phyloP scores from a whole-genome alignment of 139 green algal genomes.

The Astrephomene gubernaculifera region DNA sequence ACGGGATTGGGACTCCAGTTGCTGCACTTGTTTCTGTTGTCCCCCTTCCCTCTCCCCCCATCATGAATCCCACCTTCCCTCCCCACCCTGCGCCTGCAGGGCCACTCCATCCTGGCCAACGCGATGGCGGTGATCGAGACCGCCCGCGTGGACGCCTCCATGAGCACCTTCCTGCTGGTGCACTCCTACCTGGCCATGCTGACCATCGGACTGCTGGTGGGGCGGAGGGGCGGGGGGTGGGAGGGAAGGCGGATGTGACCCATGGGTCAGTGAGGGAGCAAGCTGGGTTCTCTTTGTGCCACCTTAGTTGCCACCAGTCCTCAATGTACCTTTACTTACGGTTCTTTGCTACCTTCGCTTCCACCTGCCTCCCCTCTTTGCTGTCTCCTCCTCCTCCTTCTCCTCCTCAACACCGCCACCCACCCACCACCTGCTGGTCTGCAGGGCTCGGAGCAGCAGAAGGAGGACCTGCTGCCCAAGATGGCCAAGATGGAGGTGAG shows the following conservation, averaged over 20 bases:
- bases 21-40: too few relatives aligned
- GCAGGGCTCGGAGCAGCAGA: slow-evolving; percentile 91
- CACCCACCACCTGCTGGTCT: neutral
- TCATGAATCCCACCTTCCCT: neutral
- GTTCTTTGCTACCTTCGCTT: too few relatives aligned
- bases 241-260: too few relatives aligned
- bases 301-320: too few relatives aligned
- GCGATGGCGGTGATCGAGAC: slow-evolving; percentile 88
- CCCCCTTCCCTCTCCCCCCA: neutral
- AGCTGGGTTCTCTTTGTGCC: too few relatives aligned
- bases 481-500: slow-evolving; percentile 72
- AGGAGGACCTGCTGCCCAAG: slow-evolving; percentile 83
- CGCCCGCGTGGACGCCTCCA: slow-evolving; percentile 88
- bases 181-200: slow-evolving; percentile 91
- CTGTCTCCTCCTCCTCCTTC: too few relatives aligned
- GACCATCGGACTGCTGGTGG: slow-evolving; percentile 83
- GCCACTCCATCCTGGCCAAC: slow-evolving; percentile 77
- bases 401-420: slow-evolving; percentile 15
- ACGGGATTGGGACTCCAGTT: too few relatives aligned
- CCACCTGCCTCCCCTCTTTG: too few relatives aligned
- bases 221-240: neutral
- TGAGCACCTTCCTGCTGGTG: slow-evolving; percentile 94
- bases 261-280: too few relatives aligned
- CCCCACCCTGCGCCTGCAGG: slow-evolving; percentile 35
- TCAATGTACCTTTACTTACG: too few relatives aligned